A percentile compares a stretch with the other conserved stretches of the same genome.
Conservation (phyloP, 345 rosid genomes). For the Gossypium thurberi region DNA sequence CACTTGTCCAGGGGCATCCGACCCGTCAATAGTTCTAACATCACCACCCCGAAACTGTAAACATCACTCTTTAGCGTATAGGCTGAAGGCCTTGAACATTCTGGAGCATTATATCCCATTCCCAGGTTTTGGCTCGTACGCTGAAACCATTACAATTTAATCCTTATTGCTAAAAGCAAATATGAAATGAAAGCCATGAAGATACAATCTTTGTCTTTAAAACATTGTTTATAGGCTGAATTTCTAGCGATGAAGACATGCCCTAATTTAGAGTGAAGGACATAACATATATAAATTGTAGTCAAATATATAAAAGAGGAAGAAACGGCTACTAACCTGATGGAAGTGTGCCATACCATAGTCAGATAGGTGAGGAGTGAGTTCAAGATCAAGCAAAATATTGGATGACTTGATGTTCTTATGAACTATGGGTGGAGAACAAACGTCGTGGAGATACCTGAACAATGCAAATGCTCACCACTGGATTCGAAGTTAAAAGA, state of each 20-base stretch:
- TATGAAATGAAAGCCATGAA: too few relatives aligned
- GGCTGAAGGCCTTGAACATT: constrained; percentile 60
- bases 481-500: background rate
- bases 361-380: constrained; percentile 75
- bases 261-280: background rate
- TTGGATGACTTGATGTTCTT: constrained; percentile 94
- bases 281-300: background rate
- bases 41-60: constrained; percentile 92
- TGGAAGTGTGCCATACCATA: constrained; percentile 75
- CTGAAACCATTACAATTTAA: constrained; percentile 23
- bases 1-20: constrained; percentile 83
- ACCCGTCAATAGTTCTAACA: constrained; percentile 85
- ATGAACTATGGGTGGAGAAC: constrained; percentile 81
- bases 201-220: too few relatives aligned
- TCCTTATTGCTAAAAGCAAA: too few relatives aligned
- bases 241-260: background rate
- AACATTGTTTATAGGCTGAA: background rate
- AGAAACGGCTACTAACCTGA: constrained; percentile 31
- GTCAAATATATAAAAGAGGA: too few relatives aligned
- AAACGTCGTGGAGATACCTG: constrained; percentile 92
- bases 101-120: constrained; percentile 91
- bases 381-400: constrained; percentile 79
- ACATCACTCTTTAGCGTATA: constrained; percentile 84
- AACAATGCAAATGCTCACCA: constrained; percentile 6
- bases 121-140: constrained; percentile 86